Evolutionary conservation across 768 basidiomycete species (phyloP).

Genomic region (Russula ochroleuca): DNA sequence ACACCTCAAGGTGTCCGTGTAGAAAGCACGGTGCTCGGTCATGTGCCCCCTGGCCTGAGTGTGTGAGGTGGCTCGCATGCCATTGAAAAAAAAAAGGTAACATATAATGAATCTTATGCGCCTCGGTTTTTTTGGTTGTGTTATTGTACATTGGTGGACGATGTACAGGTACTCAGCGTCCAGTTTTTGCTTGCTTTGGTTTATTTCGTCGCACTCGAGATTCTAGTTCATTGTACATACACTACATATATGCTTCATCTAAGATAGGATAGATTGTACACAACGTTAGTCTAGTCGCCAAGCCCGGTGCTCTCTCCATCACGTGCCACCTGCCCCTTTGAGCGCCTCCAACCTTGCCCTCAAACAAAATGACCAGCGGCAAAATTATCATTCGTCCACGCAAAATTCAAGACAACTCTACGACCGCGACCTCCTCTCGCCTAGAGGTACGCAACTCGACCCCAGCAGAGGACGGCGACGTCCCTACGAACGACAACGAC

Average conservation of each 20-base stretch:
- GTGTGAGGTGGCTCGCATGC: not conserved
- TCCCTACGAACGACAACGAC: constrained; percentile 16
- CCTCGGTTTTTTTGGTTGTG: not conserved
- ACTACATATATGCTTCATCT: constrained; percentile 11
- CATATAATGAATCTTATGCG: not conserved
- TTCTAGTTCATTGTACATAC: constrained; percentile 16
- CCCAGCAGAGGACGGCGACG: constrained; percentile 1
- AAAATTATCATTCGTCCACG: constrained; percentile 28
- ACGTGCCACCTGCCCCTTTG: constrained; percentile 7
- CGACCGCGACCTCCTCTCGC: constrained; percentile 7
- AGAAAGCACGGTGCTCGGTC: not conserved
- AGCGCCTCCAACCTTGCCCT: not conserved
- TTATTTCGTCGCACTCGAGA: not conserved
- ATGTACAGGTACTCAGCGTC: not conserved
- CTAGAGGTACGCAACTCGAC: constrained; percentile 15
- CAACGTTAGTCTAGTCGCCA: not conserved
- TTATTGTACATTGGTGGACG: not conserved
- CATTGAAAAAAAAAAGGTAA: not conserved
- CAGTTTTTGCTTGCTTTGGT: not conserved
- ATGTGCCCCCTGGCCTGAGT: not conserved
- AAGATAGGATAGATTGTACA: constrained; percentile 11
- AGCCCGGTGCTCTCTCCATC: not conserved
- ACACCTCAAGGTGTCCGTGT: not conserved
- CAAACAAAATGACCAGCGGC: constrained; percentile 20
- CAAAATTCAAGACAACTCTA: constrained; percentile 16